phyloP scores from a whole-genome alignment of 306 rosid species.

The Trifolium dubium region DNA sequence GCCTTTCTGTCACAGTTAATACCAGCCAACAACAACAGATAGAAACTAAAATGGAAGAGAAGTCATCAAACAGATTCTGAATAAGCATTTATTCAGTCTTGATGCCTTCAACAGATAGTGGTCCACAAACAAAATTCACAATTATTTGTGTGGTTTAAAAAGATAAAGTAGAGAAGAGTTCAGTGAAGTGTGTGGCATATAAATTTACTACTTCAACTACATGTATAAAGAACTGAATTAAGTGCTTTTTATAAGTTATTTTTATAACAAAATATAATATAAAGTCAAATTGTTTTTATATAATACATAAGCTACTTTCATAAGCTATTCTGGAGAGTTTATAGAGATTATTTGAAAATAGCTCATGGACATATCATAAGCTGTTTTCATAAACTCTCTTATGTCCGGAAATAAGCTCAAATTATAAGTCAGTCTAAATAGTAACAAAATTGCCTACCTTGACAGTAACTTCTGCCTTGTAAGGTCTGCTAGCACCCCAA shows the following conservation, averaged over 20 bases:
- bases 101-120: constrained; percentile 3
- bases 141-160: not conserved
- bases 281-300: not conserved
- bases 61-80: constrained; percentile 19
- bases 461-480: constrained; percentile 64
- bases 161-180: not conserved
- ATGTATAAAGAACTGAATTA: too few relatives aligned
- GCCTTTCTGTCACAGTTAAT: not conserved
- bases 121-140: not conserved
- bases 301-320: not conserved
- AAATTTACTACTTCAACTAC: not conserved
- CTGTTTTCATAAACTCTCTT: not conserved
- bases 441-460: constrained; percentile 52
- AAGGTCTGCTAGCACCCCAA: constrained; percentile 94
- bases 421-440: not conserved
- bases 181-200: not conserved
- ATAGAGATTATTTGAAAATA: not conserved
- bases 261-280: not conserved
- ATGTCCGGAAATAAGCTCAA: not conserved
- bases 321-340: not conserved
- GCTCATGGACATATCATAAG: not conserved
- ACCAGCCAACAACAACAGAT: not conserved
- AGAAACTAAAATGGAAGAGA: constrained; percentile 21
- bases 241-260: too few relatives aligned
- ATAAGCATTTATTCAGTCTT: constrained; percentile 5